These are phyloP conservation scores for Dipteronia dyeriana DNA, from an alignment of 345 rosid genomes.

Conservation along the genomic window DNA sequence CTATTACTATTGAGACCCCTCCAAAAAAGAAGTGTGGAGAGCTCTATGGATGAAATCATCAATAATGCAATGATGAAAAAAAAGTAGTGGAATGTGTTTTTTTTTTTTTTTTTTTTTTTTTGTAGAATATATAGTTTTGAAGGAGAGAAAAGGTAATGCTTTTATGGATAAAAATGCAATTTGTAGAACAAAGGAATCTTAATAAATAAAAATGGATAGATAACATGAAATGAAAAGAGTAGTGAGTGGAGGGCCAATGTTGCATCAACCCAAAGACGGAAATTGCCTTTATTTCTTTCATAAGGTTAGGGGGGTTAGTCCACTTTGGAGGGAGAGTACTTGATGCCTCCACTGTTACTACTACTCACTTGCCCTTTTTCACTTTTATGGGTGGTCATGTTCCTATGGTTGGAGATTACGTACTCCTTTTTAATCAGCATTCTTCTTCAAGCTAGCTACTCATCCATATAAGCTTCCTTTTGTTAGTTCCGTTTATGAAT, in stretches of 20 bases:
- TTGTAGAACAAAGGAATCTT: conserved; percentile 22
- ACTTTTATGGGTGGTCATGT: neutral
- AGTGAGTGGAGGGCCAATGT: conserved; percentile 13
- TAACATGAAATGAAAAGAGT: neutral
- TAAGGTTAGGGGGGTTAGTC: conserved; percentile 2
- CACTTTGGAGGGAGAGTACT: conserved; percentile 4
- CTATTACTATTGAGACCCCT: no score
- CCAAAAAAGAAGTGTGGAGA: no score
- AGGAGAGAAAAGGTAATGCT: neutral
- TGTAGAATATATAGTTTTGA: neutral
- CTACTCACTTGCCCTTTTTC: conserved; percentile 4
- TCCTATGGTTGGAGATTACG: no score
- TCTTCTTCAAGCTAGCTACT: neutral
- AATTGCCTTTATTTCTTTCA: conserved; percentile 25
- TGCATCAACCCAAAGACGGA: conserved; percentile 29
- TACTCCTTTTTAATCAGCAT: no score
- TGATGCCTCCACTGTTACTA: conserved; percentile 14
- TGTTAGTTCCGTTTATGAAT: neutral
- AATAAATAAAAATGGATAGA: neutral
- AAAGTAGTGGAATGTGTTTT: conserved; percentile 20
- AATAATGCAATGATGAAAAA: conserved; percentile 30
- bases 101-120: no score
- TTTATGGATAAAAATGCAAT: neutral
- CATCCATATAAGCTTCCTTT: neutral
- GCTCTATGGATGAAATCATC: neutral